Percentiles rank a stretch among this genome's conserved stretches.
Evolutionary conservation across 129 eudicot genomes (phyloP).

Genomic region (Oenanthe sinensis): DNA sequence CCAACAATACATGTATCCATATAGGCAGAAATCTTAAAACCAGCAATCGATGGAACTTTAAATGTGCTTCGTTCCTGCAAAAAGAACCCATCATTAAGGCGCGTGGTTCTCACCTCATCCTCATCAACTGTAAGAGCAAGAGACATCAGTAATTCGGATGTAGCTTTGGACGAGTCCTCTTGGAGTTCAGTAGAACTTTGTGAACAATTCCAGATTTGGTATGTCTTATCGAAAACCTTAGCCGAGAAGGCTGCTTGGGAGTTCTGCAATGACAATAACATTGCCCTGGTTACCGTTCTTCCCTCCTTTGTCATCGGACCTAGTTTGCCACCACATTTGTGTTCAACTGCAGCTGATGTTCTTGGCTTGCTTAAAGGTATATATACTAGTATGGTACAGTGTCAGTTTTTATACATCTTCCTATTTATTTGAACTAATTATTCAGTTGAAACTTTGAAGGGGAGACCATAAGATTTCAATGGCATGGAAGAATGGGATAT

Average conservation of each 20-base stretch:
- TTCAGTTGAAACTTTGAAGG: slow-evolving; percentile 26
- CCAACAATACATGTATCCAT: neutral
- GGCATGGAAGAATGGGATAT: slow-evolving; percentile 96
- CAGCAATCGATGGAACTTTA: slow-evolving; percentile 86
- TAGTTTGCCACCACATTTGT: slow-evolving; percentile 60
- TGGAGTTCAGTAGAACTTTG: slow-evolving; percentile 89
- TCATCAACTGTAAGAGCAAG: slow-evolving; percentile 77
- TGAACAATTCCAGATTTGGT: slow-evolving; percentile 66
- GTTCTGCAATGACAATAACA: slow-evolving; percentile 57
- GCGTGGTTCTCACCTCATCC: slow-evolving; percentile 89
- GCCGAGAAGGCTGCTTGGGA: slow-evolving; percentile 96
- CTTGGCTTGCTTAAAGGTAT: slow-evolving; percentile 74
- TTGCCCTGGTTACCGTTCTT: slow-evolving; percentile 63
- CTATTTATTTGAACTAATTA: neutral
- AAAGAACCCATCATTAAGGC: slow-evolving; percentile 59
- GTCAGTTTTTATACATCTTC: neutral
- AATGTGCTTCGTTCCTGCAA: slow-evolving; percentile 83
- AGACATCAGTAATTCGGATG: slow-evolving; percentile 35
- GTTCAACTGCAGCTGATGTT: slow-evolving; percentile 73
- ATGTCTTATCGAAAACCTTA: slow-evolving; percentile 62
- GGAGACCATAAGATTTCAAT: slow-evolving; percentile 51
- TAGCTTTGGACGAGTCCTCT: slow-evolving; percentile 62
- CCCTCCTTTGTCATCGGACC: slow-evolving; percentile 87
- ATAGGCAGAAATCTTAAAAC: slow-evolving; percentile 63
- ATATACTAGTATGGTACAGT: neutral